Evolutionary conservation across 2,329 filamentous ascomycete genomes (phyloP).

Genomic region (Paraphaeosphaeria sporulosa): DNA sequence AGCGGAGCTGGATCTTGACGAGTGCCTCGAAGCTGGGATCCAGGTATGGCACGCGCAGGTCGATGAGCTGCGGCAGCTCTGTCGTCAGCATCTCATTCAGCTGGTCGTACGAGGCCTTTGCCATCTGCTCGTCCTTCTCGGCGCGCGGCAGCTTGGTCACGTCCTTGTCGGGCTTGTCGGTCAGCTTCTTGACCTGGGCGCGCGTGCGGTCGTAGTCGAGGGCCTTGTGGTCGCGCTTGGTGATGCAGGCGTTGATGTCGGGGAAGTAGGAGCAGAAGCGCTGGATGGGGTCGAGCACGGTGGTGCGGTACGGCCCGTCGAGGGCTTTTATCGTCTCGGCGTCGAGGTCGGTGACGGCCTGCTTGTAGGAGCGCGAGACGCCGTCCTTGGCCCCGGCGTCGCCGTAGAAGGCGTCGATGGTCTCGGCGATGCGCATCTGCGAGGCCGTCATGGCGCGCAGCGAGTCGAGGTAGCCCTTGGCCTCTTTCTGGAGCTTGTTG

Average conservation of each 20-base stretch:
- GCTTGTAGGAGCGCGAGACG: constrained; percentile 96
- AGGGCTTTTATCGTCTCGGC: constrained; percentile 98
- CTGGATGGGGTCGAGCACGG: constrained; percentile 93
- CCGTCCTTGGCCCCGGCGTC: constrained; percentile 94
- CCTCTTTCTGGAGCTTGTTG: constrained; percentile 92
- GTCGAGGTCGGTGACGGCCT: constrained; percentile 96
- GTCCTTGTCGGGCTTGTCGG: constrained; percentile 99
- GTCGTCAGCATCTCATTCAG: constrained; percentile 94
- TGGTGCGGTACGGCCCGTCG: constrained; percentile 92
- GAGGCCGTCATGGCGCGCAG: constrained; percentile 98
- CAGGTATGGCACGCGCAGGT: constrained; percentile 94
- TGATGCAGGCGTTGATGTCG: constrained; percentile 99
- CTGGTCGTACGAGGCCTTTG: constrained; percentile 91
- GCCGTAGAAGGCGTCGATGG: constrained; percentile 98
- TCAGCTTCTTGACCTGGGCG: constrained; percentile 94
- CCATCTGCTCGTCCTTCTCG: constrained; percentile 96
- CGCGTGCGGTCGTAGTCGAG: constrained; percentile 97
- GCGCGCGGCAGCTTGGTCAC: constrained; percentile 93
- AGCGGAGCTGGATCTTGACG: constrained; percentile 97
- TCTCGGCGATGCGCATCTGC: constrained; percentile 99
- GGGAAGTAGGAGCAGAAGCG: constrained; percentile 98
- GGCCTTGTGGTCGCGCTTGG: constrained; percentile 98
- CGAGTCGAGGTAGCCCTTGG: constrained; percentile 96
- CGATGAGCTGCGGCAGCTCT: constrained; percentile 94
- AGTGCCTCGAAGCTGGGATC: constrained; percentile 97